These are phyloP conservation scores for Trichoderma afroharzianum DNA, from an alignment of 2,329 filamentous ascomycete genomes.

Conservation along the genomic window DNA sequence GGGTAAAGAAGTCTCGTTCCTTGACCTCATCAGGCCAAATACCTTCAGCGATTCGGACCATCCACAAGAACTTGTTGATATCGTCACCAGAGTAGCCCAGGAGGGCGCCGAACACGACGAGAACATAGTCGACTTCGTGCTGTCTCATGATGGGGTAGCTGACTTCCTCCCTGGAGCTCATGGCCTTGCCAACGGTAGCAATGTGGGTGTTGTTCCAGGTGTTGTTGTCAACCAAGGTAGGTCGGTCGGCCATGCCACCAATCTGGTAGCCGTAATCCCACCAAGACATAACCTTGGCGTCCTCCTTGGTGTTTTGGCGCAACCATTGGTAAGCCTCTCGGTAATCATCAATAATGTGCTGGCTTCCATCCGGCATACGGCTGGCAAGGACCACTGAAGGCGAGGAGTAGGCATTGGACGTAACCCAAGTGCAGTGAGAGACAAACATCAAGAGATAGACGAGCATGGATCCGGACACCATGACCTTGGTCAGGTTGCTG, in stretches of 20 bases:
- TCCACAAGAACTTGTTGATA: constrained; percentile 99
- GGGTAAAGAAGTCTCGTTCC: constrained; percentile 93
- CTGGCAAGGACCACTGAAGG: constrained; percentile 95
- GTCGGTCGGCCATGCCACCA: constrained; percentile 96
- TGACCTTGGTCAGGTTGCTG: constrained; percentile 70
- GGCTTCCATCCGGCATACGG: constrained; percentile 85
- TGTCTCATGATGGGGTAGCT: constrained; percentile 98
- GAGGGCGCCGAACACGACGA: constrained; percentile 93
- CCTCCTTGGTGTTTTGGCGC: constrained; percentile 88
- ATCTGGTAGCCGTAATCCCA: constrained; percentile 99
- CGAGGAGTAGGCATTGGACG: constrained; percentile 97
- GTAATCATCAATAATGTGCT: constrained; percentile 99
- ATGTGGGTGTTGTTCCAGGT: constrained; percentile 99
- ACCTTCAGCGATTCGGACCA: constrained; percentile 97
- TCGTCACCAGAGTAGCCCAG: constrained; percentile 97
- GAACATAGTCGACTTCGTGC: constrained; percentile 98
- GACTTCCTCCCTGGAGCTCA: constrained; percentile 96
- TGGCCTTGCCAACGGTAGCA: constrained; percentile 96
- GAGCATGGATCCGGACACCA: constrained; percentile 69
- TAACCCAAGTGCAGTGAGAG: constrained; percentile 98
- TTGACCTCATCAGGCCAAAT: constrained; percentile 99
- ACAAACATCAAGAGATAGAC: constrained; percentile 91
- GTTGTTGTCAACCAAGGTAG: constrained; percentile 98
- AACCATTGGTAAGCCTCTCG: constrained; percentile 99
- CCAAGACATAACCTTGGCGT: constrained; percentile 99